Conservation (phyloP, 371 early-diverging fungal species). For the Mortierella sp. region DNA sequence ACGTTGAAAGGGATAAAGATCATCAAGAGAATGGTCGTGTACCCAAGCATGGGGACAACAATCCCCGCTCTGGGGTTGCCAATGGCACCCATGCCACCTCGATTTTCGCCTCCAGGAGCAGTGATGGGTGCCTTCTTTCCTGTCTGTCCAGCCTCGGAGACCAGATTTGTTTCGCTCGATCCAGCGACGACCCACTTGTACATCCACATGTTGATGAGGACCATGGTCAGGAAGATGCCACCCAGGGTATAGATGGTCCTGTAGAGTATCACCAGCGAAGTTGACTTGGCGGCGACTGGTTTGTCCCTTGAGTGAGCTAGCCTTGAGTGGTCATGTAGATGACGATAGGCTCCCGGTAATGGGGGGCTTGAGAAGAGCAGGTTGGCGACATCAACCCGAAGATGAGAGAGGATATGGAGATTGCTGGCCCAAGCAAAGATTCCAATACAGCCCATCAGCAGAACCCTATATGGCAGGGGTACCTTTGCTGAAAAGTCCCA, state of each 20-base stretch:
- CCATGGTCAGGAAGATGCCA: slow-evolving; percentile 35
- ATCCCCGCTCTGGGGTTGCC: slow-evolving; percentile 45
- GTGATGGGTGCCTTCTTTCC: slow-evolving; percentile 3
- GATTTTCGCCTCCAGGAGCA: slow-evolving; percentile 1
- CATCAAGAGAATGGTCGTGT: slow-evolving; percentile 59
- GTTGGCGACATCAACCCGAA: slow-evolving; percentile 68
- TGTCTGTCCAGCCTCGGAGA: background rate
- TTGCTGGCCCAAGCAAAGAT: slow-evolving; percentile 84
- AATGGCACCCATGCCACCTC: slow-evolving; percentile 40
- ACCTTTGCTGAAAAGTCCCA: slow-evolving; percentile 56
- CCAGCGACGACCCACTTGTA: slow-evolving; percentile 52
- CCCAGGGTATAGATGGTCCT: slow-evolving; percentile 48
- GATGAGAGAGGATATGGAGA: slow-evolving; percentile 66
- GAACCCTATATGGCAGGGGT: slow-evolving; percentile 74
- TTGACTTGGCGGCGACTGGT: slow-evolving; percentile 21
- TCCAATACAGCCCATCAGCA: slow-evolving; percentile 77
- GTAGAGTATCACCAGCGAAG: slow-evolving; percentile 38
- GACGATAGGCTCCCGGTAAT: slow-evolving; percentile 10
- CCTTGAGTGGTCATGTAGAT: slow-evolving; percentile 30
- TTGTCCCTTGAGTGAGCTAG: slow-evolving; percentile 22
- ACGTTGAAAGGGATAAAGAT: slow-evolving; percentile 66
- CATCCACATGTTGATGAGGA: slow-evolving; percentile 52
- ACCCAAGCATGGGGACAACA: slow-evolving; percentile 62
- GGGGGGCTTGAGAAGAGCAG: slow-evolving; percentile 63
- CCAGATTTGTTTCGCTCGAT: slow-evolving; percentile 17